phyloP scores from a whole-genome alignment of 495 filamentous ascomycete species.

The Penicillium odoratum region DNA sequence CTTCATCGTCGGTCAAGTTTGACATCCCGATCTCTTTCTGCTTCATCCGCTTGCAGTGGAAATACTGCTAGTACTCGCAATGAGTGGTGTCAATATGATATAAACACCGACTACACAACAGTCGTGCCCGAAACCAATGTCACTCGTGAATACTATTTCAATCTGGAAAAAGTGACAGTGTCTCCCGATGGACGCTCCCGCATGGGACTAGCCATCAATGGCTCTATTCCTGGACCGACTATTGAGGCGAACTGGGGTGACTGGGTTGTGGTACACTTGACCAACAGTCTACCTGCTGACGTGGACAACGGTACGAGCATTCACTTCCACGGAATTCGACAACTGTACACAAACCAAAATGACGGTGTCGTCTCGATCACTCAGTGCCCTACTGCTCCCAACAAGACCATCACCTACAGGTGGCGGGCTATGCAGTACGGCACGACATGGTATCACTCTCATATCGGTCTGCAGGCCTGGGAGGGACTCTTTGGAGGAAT shows the following conservation, averaged over 20 bases:
- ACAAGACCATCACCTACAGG: constrained; percentile 64
- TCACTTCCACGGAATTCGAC: constrained; percentile 52
- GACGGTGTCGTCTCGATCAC: constrained; percentile 68
- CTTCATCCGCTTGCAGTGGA: background rate
- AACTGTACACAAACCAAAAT: constrained; percentile 48
- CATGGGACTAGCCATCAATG: constrained; percentile 1
- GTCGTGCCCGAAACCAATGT: constrained; percentile 4
- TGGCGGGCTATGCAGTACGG: constrained; percentile 74
- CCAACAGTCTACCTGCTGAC: constrained; percentile 54
- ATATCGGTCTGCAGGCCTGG: constrained; percentile 63
- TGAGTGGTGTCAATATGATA: constrained; percentile 3
- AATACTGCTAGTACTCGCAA: constrained; percentile 3
- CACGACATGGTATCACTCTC: constrained; percentile 80
- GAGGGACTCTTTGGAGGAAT: constrained; percentile 36
- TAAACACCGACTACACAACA: constrained; percentile 7
- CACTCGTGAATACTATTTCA: constrained; percentile 10
- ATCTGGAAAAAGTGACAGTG: background rate
- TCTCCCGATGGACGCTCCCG: constrained; percentile 3
- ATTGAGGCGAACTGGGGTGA: constrained; percentile 38
- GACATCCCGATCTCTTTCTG: background rate
- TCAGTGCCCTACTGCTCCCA: constrained; percentile 67
- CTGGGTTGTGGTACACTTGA: constrained; percentile 63
- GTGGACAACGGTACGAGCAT: constrained; percentile 1
- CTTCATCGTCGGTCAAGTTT: background rate
- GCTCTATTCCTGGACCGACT: background rate